Base-by-base conservation (phyloP, 164 flowering plant genomes). In the Stephania yunnanensis region DNA sequence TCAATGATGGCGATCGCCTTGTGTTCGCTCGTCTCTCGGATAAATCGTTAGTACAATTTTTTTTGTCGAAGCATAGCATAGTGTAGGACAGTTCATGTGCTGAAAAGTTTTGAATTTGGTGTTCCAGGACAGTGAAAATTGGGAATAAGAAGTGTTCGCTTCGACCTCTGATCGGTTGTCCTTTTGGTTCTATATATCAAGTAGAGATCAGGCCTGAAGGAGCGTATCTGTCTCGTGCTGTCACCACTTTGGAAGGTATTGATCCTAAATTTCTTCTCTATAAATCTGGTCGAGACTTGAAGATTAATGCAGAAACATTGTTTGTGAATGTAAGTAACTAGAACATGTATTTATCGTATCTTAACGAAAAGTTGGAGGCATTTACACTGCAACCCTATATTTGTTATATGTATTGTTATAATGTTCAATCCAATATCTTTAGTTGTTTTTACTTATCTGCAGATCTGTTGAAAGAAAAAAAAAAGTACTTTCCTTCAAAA, bases 1-100 rank as follows among this genome's bases (percentile, higher is more conserved):
- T 95, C 81, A 95, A 93, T 80, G 95, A 93, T 68, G 97, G 98
- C 9, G 98, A 92, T 70, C 91, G 97, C 25, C 80, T 95, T 64
- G 91, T 90, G 72, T 95, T 95, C 77, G 90, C 96, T 79, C 98
- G 98, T 46, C 94, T 95, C 48, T 84, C 91, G 0, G 61, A 89
- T 48, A 86, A 79, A 55, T 77, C 99, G 98, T 95, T 76, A 82
- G 89, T 77, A 3, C 71, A 44, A 2, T 45, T 13, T 4, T 36
- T 36, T 36, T 17, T 8, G 12, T 15, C 50, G 10, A 1, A 36
- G 42, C 42, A 4, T 4, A 36, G 0, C 15, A 53, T 36, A 7
- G 20, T 10, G n/a, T n/a, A 22, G 7, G 11, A 17, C 22, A 4
- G 8, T 50, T 52, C 42, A 66, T 15, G 31, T 3, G n/a, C 10